Percentiles rank a stretch among this genome's conserved stretches.
Conservation (phyloP, 805 yeast species). For the Metschnikowia vanudenii region DNA sequence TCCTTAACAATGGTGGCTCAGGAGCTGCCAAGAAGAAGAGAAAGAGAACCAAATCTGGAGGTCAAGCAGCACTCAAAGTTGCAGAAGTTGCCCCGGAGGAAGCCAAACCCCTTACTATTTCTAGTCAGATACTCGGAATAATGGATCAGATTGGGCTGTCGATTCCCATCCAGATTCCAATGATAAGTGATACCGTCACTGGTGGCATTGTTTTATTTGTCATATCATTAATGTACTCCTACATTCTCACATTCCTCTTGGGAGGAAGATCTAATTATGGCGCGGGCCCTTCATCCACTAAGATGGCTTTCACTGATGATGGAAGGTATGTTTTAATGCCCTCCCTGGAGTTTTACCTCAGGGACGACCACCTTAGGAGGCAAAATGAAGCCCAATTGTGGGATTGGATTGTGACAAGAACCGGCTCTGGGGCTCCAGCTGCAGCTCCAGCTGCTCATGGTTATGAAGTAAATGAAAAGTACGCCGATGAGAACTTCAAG, state of each 20-base stretch:
- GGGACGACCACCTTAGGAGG: constrained; percentile 3
- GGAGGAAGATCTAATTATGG: neutral
- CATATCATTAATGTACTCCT: constrained; percentile 12
- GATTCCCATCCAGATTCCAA: constrained; percentile 13
- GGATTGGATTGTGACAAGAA: constrained; percentile 19
- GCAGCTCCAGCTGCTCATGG: neutral
- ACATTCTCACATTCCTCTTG: constrained; percentile 1
- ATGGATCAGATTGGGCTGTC: constrained; percentile 16
- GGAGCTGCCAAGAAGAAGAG: constrained; percentile 15
- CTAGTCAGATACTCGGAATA: constrained; percentile 8
- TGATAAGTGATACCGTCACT: constrained; percentile 9
- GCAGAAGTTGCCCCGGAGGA: neutral
- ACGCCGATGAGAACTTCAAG: constrained; percentile 12
- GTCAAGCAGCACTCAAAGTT: constrained; percentile 3
- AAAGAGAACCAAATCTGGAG: constrained; percentile 12
- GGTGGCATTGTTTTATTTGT: constrained; percentile 13
- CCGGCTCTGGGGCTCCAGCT: constrained; percentile 1
- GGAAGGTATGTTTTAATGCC: constrained; percentile 9
- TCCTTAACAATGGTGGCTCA: constrained; percentile 10
- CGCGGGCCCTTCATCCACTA: neutral
- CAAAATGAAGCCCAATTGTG: constrained; percentile 16
- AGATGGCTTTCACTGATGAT: neutral
- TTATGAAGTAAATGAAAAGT: neutral
- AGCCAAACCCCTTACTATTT: constrained; percentile 2
- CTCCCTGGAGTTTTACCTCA: constrained; percentile 14